phyloP scores from a whole-genome alignment of 495 filamentous ascomycete species.

The Aspergillus hancockii region DNA sequence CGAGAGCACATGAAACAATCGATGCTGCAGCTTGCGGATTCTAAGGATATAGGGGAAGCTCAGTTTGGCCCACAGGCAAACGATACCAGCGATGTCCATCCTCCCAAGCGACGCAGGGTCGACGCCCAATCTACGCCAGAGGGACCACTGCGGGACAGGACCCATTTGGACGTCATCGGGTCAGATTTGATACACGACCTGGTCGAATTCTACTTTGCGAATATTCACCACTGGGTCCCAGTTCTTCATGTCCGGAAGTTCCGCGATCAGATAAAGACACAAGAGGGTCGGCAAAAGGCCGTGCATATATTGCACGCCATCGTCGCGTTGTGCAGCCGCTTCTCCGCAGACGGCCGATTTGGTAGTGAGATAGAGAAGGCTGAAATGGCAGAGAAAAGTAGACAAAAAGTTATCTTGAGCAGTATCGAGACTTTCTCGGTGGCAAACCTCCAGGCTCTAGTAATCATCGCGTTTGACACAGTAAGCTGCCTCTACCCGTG shows the following conservation, averaged over 20 bases:
- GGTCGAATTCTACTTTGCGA: conserved; percentile 26
- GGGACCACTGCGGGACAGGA: background rate
- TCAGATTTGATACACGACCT: conserved; percentile 22
- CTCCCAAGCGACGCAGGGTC: background rate
- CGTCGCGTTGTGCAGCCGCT: conserved; percentile 19
- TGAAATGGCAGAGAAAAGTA: conserved; percentile 19
- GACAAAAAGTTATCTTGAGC: conserved; percentile 21
- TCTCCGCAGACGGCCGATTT: conserved; percentile 6
- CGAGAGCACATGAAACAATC: background rate
- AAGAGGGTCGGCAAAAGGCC: conserved; percentile 7
- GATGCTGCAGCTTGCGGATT: background rate
- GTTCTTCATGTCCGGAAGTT: conserved; percentile 27
- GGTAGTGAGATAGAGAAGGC: conserved; percentile 6
- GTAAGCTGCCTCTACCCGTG: conserved; percentile 6
- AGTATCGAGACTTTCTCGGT: conserved; percentile 30
- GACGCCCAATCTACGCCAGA: background rate
- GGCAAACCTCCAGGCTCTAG: conserved; percentile 30
- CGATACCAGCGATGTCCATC: background rate
- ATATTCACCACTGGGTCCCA: conserved; percentile 30
- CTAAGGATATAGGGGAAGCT: background rate
- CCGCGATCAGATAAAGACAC: conserved; percentile 17
- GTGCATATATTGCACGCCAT: conserved; percentile 25
- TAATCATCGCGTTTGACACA: conserved; percentile 30
- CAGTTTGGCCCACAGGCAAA: background rate
- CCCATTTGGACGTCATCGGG: background rate